Conservation (phyloP, 352 stramenopile genomes). For the Globisporangium spiculum region DNA sequence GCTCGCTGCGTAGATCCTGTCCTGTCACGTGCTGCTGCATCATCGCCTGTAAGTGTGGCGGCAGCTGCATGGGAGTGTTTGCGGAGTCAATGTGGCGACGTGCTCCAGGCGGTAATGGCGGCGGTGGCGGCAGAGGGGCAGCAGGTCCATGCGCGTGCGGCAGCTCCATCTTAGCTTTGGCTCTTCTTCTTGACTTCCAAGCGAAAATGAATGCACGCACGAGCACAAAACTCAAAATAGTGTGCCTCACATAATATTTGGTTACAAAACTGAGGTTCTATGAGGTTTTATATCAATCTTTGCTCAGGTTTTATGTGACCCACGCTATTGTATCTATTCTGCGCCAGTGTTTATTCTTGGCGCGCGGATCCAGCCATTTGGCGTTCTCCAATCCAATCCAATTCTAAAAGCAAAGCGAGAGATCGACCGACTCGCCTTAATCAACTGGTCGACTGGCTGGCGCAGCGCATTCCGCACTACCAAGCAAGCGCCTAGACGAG, state of each 20-base stretch:
- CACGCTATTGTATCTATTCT: not conserved
- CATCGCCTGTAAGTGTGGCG: slow-evolving; percentile 49
- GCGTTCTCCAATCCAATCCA: not conserved
- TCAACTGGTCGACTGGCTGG: slow-evolving; percentile 1
- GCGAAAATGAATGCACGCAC: not conserved
- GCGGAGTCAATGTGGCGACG: slow-evolving; percentile 2
- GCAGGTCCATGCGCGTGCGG: not conserved
- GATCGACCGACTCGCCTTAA: not conserved
- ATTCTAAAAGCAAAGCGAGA: not conserved
- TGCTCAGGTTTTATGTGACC: not conserved
- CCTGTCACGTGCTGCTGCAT: slow-evolving; percentile 30
- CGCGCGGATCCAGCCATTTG: slow-evolving; percentile 2
- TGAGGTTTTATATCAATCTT: not conserved
- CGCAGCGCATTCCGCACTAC: not conserved
- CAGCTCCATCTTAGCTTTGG: slow-evolving; percentile 6
- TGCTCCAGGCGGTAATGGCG: slow-evolving; percentile 18
- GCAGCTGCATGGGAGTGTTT: slow-evolving; percentile 22
- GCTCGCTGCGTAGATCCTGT: slow-evolving; percentile 15
- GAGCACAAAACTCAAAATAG: not conserved
- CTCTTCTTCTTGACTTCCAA: not conserved
- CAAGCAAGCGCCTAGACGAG: not conserved
- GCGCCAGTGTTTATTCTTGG: slow-evolving; percentile 3
- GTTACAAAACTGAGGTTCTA: no score
- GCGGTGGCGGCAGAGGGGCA: slow-evolving; percentile 17
- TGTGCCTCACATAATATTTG: not conserved